phyloP scores from a whole-genome alignment of 2,329 filamentous ascomycete genomes.

The Fusarium chuoi region DNA sequence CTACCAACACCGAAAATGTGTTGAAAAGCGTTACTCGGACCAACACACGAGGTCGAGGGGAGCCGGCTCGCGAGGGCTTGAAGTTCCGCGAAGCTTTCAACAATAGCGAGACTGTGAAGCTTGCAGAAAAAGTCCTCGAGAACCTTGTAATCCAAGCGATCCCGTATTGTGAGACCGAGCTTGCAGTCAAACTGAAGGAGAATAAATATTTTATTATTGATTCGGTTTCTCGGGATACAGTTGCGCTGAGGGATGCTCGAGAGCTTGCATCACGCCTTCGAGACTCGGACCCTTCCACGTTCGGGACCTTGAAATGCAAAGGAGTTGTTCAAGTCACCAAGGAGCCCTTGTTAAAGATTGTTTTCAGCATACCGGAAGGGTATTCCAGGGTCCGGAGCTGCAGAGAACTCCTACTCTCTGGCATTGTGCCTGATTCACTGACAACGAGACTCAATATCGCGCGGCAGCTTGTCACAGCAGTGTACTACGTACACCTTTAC shows the following conservation, averaged over 20 bases:
- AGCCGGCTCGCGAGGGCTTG: neutral
- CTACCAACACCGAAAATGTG: neutral
- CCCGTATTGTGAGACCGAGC: neutral
- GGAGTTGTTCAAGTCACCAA: neutral
- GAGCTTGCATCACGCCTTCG: neutral
- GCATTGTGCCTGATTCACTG: neutral
- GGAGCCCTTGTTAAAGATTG: neutral
- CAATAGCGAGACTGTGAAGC: neutral
- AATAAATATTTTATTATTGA: neutral
- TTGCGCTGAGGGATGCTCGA: neutral
- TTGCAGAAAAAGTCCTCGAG: neutral
- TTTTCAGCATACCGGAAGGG: neutral
- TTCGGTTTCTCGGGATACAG: neutral
- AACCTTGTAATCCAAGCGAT: neutral
- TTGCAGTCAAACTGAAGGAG: neutral
- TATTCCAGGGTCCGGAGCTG: neutral
- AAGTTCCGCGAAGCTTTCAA: neutral
- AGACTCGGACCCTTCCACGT: neutral
- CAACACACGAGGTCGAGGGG: neutral
- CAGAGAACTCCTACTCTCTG: neutral
- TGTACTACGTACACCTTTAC: neutral
- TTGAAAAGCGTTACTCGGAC: neutral
- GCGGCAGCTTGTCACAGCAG: neutral
- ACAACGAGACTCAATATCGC: neutral
- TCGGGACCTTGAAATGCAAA: neutral